phyloP scores from a whole-genome alignment of 2,329 filamentous ascomycete genomes.

The Drechslera avenae region DNA sequence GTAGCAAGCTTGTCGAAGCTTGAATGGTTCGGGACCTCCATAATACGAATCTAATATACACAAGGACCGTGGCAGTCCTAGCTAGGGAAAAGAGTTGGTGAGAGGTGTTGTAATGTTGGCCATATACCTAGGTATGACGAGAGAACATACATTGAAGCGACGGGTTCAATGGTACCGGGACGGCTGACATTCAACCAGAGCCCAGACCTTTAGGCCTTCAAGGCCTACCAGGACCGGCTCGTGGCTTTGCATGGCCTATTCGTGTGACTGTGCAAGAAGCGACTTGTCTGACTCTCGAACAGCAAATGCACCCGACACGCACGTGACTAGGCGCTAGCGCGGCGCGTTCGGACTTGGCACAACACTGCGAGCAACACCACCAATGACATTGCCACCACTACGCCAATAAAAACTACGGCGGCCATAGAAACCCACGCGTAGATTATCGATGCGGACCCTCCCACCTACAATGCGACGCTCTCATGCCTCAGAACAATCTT shows the following conservation, averaged over 20 bases:
- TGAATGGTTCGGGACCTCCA: constrained; percentile 22
- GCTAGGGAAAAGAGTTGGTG: not conserved
- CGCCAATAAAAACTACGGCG: constrained; percentile 11
- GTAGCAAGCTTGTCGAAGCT: constrained; percentile 26
- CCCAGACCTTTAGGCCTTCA: not conserved
- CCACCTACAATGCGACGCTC: constrained; percentile 35
- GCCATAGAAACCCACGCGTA: constrained; percentile 29
- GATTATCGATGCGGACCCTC: constrained; percentile 26
- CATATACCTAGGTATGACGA: too few species aligned
- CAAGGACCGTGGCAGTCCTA: too few species aligned
- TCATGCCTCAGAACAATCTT: constrained; percentile 58
- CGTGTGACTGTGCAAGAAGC: not conserved
- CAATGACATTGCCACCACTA: constrained; percentile 31
- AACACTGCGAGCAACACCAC: constrained; percentile 24
- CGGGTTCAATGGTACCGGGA: not conserved
- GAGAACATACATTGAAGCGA: not conserved
- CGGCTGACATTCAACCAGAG: not conserved
- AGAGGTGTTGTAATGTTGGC: not conserved
- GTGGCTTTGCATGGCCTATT: not conserved
- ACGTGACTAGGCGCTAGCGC: constrained; percentile 37
- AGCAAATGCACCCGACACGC: constrained; percentile 11
- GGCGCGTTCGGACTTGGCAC: constrained; percentile 27
- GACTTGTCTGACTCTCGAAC: constrained; percentile 1
- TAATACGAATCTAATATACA: not conserved
- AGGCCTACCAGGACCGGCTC: constrained; percentile 3